These are phyloP conservation scores for Lophiostoma macrostomum DNA, from an alignment of 495 filamentous ascomycete species.

Conservation along the genomic window DNA sequence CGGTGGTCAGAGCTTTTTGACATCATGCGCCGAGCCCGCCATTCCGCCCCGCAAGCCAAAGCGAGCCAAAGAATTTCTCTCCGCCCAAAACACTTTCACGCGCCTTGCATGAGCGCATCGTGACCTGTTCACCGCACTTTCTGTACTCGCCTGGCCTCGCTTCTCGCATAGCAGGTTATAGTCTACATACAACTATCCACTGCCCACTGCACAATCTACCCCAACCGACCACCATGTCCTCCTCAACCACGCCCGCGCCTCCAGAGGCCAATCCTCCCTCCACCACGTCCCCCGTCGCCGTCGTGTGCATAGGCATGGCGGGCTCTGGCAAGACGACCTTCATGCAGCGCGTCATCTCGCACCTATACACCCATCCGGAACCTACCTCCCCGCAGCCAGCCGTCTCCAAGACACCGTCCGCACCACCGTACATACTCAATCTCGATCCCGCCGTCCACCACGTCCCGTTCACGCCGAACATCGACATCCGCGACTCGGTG, in stretches of 20 bases:
- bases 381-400: conserved; percentile 12
- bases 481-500: conserved; percentile 95
- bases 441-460: conserved; percentile 91
- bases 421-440: conserved; percentile 76
- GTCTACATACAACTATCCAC: not conserved
- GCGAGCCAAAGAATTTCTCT: conserved; percentile 20
- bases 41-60: not conserved
- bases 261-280: not conserved
- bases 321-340: conserved; percentile 98
- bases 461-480: conserved; percentile 97
- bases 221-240: not conserved
- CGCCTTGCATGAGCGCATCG: not conserved
- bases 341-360: conserved; percentile 93
- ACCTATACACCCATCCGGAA: conserved; percentile 63
- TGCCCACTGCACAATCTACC: not conserved
- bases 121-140: not conserved
- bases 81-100: not conserved
- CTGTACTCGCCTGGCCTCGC: not conserved
- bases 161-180: not conserved
- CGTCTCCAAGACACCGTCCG: conserved; percentile 56
- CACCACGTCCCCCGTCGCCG: conserved; percentile 55
- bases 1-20: conserved; percentile 17
- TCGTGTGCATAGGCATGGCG: conserved; percentile 98
- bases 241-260: conserved; percentile 32
- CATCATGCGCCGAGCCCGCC: conserved; percentile 6